Evolutionary conservation across 164 flowering plant genomes (phyloP), one percentile per base, ranked within the genome.

Genomic region (Macadamia integrifolia): DNA sequence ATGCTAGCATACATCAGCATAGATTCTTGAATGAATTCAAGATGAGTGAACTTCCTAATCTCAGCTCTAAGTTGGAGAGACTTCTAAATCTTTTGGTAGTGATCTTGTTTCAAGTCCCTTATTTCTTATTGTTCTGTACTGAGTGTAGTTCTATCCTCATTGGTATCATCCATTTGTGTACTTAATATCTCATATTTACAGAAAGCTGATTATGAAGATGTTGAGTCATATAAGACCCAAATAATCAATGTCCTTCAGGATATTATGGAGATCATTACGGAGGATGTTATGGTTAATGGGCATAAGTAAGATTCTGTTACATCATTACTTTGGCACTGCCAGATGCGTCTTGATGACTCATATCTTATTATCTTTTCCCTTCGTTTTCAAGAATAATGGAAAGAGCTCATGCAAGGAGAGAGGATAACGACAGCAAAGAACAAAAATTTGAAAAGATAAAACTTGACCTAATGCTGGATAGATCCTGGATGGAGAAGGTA

Each of bases 401-500:
- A 72, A 75, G 61, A 66, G 66, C 76, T 75, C 86, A 74, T 40
- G 49, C 67, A 1, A 77, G 61, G 14, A 42, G 32, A 62, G 35
- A n/a, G 6, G 65, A 62, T 6, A 68, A 60, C 71, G 82, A 75
- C 9, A 75, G 71, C 74, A 85, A 73, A 60, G 85, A 80, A 62
- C 91, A 88, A 75, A 85, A 80, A 72, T 95, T 92, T 85, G 88
- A 80, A 71, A 88, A 76, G 65, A 72, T 95, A 60, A 76, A 86
- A 69, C 78, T 87, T 12, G 12, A 29, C 43, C 85, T 84, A 60
- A 78, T 75, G 59, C 40, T 70, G 3, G 69, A 80, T 56, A 74
- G 78, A 73, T 71, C 82, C 56, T 90, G 93, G 94, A 86, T 74
- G 80, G 98, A 91, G 66, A 92, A 89, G 98, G 99, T 89, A 78